Conservation (phyloP, 768 basidiomycete genomes). For the Epithele typhae region DNA sequence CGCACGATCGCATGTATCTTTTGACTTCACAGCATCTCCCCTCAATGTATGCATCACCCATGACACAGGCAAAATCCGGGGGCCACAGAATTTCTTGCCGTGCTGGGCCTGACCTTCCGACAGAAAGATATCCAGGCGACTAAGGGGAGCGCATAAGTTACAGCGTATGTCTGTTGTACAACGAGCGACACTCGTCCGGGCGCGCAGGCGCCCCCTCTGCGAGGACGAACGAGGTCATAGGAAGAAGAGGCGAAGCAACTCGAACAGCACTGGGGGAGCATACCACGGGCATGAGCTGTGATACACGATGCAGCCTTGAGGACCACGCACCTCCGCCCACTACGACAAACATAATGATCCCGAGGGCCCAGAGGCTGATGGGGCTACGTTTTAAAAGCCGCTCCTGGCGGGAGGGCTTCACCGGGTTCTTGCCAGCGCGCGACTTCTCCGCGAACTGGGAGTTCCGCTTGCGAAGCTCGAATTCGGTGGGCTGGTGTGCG, state of each 20-base stretch:
- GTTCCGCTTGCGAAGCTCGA: slow-evolving; percentile 78
- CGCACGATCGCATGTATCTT: too few relatives aligned
- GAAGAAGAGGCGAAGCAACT: slow-evolving; percentile 63
- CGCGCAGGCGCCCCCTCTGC: background rate
- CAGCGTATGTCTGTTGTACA: slow-evolving; percentile 11
- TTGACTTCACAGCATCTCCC: too few relatives aligned
- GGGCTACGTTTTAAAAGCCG: slow-evolving; percentile 68
- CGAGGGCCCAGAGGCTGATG: slow-evolving; percentile 70
- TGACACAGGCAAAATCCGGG: too few relatives aligned
- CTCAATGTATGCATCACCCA: too few relatives aligned
- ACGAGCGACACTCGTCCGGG: slow-evolving; percentile 8
- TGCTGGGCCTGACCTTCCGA: too few relatives aligned
- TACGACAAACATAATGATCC: slow-evolving; percentile 70
- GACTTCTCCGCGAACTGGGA: slow-evolving; percentile 74
- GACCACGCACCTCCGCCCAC: slow-evolving; percentile 77
- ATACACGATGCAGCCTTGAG: background rate
- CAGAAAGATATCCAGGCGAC: too few relatives aligned
- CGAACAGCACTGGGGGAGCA: slow-evolving; percentile 60
- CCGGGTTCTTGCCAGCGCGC: slow-evolving; percentile 71
- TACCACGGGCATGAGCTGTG: background rate
- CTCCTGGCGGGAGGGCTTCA: slow-evolving; percentile 69
- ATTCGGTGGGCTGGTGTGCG: slow-evolving; percentile 65
- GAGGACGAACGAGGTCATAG: slow-evolving; percentile 37
- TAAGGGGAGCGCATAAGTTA: slow-evolving; percentile 9
- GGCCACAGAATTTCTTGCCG: too few relatives aligned